Conservation (phyloP, 164 flowering plant genomes). For the Paratinospora sagittata region DNA sequence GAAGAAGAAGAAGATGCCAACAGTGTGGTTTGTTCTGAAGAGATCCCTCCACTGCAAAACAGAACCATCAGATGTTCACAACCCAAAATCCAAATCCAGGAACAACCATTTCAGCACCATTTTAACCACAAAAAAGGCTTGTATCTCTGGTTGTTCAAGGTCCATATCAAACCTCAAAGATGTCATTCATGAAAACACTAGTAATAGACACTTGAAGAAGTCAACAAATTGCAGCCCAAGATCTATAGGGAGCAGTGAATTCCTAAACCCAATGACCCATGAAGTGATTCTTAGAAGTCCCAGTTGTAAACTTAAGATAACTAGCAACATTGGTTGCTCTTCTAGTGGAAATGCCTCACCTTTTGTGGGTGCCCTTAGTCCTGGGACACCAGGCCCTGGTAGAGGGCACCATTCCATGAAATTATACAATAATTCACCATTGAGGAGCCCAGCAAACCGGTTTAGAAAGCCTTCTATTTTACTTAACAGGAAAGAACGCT, state of each 20-base stretch:
- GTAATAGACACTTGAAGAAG: constrained; percentile 65
- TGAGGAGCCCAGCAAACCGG: constrained; percentile 36
- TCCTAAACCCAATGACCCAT: constrained; percentile 85
- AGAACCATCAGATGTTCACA: constrained; percentile 76
- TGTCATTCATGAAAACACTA: constrained; percentile 91
- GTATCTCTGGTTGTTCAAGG: constrained; percentile 94
- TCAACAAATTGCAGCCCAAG: constrained; percentile 90
- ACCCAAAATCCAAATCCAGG: constrained; percentile 64
- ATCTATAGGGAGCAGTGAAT: constrained; percentile 93
- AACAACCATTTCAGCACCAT: constrained; percentile 57
- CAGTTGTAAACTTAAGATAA: constrained; percentile 85
- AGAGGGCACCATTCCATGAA: constrained; percentile 62
- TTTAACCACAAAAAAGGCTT: constrained; percentile 51
- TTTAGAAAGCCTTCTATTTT: constrained; percentile 37
- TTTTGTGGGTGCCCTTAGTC: constrained; percentile 79
- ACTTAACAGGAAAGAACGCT: constrained; percentile 36
- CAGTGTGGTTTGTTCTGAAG: constrained; percentile 87
- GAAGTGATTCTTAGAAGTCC: constrained; percentile 84
- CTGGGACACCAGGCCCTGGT: constrained; percentile 96
- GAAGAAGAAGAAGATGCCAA: constrained; percentile 46
- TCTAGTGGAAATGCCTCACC: constrained; percentile 39
- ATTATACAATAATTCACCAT: constrained; percentile 40
- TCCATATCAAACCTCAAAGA: constrained; percentile 94
- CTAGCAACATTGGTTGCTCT: no score
- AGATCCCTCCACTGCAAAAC: constrained; percentile 85